phyloP scores from a whole-genome alignment of 2,329 filamentous ascomycete species.

The Kalaharituber pfeilii region DNA sequence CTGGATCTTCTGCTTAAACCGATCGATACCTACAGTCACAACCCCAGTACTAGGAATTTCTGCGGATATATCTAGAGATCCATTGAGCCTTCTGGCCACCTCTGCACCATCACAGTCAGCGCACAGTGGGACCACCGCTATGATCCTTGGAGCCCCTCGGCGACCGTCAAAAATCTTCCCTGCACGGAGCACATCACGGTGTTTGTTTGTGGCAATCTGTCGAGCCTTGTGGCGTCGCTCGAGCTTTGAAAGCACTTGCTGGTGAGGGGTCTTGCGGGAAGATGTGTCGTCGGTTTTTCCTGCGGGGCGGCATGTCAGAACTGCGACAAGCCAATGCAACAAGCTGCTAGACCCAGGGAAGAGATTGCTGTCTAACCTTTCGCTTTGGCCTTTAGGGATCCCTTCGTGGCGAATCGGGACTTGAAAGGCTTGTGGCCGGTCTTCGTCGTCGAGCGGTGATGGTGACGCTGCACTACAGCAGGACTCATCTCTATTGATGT shows the following conservation, averaged over 20 bases:
- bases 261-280: slow-evolving; percentile 71
- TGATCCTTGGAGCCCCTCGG: slow-evolving; percentile 71
- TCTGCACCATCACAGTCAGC: slow-evolving; percentile 45
- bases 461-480: no score
- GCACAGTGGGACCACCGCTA: slow-evolving; percentile 75
- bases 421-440: slow-evolving; percentile 79
- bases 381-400: slow-evolving; percentile 61
- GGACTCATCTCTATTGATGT: no score
- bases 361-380: slow-evolving; percentile 46
- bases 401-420: slow-evolving; percentile 75
- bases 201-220: slow-evolving; percentile 70
- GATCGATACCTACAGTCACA: slow-evolving; percentile 39
- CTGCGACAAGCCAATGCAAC: not conserved
- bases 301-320: not conserved
- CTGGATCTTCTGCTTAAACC: slow-evolving; percentile 88
- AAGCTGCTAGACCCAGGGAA: not conserved
- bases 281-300: slow-evolving; percentile 33
- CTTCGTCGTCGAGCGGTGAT: slow-evolving; percentile 88
- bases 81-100: slow-evolving; percentile 50
- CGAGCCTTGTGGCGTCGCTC: slow-evolving; percentile 88
- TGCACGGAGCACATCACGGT: slow-evolving; percentile 63
- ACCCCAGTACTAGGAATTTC: slow-evolving; percentile 35
- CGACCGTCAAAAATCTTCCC: slow-evolving; percentile 68
- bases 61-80: slow-evolving; percentile 59
- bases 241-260: slow-evolving; percentile 94